Percentiles rank a stretch among this genome's conserved stretches.
Conservation (phyloP, 768 basidiomycete genomes). For the Strobilomyces echinocephalus region DNA sequence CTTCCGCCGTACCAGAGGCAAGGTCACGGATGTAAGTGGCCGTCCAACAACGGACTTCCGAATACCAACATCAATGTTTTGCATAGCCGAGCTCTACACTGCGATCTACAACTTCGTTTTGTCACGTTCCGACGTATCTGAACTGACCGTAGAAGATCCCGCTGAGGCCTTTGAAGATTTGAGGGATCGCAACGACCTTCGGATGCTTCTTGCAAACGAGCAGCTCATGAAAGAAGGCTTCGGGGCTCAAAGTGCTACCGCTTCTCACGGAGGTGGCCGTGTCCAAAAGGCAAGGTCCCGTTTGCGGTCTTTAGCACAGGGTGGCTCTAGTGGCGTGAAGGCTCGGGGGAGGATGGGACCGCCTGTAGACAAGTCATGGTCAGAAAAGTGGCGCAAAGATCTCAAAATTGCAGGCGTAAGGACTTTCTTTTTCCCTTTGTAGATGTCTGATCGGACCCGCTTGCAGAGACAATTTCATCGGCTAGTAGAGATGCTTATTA, state of each 20-base stretch:
- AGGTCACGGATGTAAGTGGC: conserved; percentile 80
- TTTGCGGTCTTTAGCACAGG: conserved; percentile 27
- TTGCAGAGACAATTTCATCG: conserved; percentile 88
- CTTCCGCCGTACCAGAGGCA: conserved; percentile 83
- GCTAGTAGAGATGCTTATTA: conserved; percentile 85
- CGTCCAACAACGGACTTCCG: not conserved
- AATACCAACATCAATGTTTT: not conserved
- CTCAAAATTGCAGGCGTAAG: conserved; percentile 86
- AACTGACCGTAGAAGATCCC: conserved; percentile 95
- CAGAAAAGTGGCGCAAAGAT: conserved; percentile 73
- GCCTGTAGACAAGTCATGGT: conserved; percentile 71
- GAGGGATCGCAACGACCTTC: conserved; percentile 85
- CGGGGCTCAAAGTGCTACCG: conserved; percentile 32
- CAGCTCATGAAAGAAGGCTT: conserved; percentile 72
- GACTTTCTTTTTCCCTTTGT: not conserved
- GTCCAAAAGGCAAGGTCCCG: conserved; percentile 38
- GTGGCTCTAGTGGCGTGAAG: conserved; percentile 16
- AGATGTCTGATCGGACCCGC: not conserved
- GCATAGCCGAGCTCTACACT: conserved; percentile 77
- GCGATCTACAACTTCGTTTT: conserved; percentile 78
- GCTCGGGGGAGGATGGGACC: conserved; percentile 66
- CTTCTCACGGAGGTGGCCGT: conserved; percentile 47
- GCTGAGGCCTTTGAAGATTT: conserved; percentile 97
- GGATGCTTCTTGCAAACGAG: conserved; percentile 62
- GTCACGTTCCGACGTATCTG: conserved; percentile 65